phyloP scores from a whole-genome alignment of 768 basidiomycete species.

The Lentinula sp. region DNA sequence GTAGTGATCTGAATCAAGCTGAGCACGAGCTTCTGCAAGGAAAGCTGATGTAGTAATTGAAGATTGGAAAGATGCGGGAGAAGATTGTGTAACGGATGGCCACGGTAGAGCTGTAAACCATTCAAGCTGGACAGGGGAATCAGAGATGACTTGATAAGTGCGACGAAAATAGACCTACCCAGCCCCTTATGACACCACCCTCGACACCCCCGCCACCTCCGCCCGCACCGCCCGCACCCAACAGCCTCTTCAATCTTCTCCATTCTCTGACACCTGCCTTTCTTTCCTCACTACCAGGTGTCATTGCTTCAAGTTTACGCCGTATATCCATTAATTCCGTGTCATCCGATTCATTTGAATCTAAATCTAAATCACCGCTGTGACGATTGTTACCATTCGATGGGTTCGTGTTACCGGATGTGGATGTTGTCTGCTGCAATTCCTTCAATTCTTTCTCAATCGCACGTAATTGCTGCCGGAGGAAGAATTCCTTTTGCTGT shows the following conservation, averaged over 20 bases:
- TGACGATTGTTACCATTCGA: constrained; percentile 16
- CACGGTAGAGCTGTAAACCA: constrained; percentile 87
- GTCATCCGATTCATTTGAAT: constrained; percentile 77
- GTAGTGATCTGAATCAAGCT: constrained; percentile 87
- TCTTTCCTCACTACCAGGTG: constrained; percentile 69
- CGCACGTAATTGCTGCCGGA: constrained; percentile 77
- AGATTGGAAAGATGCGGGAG: constrained; percentile 7
- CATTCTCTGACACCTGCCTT: constrained; percentile 81
- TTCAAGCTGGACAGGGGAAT: constrained; percentile 57
- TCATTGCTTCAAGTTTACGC: constrained; percentile 70
- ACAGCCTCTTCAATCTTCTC: constrained; percentile 62
- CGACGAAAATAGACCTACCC: constrained; percentile 40
- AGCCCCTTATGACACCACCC: constrained; percentile 81
- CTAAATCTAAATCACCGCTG: constrained; percentile 45
- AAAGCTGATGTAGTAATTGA: constrained; percentile 49
- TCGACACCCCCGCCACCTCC: constrained; percentile 54
- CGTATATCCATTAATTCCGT: constrained; percentile 71
- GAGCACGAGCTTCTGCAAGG: constrained; percentile 63
- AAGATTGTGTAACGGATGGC: constrained; percentile 42
- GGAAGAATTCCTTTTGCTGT: constrained; percentile 84
- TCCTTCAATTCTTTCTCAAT: constrained; percentile 71
- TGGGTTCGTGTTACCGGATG: constrained; percentile 10
- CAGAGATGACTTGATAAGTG: neutral
- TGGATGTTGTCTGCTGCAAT: constrained; percentile 28
- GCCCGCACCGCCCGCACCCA: constrained; percentile 3